These are phyloP conservation scores for Lachnum nothofagi DNA, from an alignment of 2,329 filamentous ascomycete genomes.

Conservation along the genomic window DNA sequence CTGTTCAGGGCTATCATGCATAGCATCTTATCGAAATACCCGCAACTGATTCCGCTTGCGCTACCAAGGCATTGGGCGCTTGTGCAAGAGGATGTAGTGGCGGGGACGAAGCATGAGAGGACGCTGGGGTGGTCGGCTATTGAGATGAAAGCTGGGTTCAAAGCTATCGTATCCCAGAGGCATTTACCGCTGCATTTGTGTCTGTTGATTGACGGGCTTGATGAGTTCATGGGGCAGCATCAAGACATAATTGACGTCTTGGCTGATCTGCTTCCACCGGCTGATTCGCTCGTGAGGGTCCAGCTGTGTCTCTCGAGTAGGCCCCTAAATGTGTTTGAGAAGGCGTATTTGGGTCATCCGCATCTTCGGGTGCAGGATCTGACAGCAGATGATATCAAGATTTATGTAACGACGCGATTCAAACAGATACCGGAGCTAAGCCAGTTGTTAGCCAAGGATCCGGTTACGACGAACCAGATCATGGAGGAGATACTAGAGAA, in stretches of 20 bases:
- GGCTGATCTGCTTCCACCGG: not conserved
- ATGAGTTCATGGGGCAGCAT: not conserved
- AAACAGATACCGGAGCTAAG: no score
- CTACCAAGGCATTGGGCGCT: not conserved
- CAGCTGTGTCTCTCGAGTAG: slow-evolving; percentile 5
- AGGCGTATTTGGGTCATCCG: slow-evolving; percentile 1
- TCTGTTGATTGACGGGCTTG: not conserved
- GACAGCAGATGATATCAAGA: slow-evolving; percentile 2
- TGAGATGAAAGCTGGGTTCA: not conserved
- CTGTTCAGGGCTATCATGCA: slow-evolving; percentile 8
- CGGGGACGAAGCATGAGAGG: no score
- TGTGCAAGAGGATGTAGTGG: no score
- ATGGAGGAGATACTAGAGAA: not conserved
- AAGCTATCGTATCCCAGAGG: not conserved
- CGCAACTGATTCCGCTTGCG: slow-evolving; percentile 1
- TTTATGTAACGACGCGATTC: slow-evolving; percentile 1
- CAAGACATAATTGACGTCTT: not conserved
- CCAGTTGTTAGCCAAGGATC: no score
- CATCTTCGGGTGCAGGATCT: slow-evolving; percentile 7
- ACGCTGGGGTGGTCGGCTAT: no score
- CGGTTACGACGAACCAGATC: not conserved
- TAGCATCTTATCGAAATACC: not conserved
- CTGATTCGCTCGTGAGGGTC: not conserved
- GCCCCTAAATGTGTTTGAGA: not conserved
- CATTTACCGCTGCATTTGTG: not conserved